Percentiles rank a stretch among this genome's conserved stretches.
Evolutionary conservation across 768 basidiomycete genomes (phyloP).

Genomic region (Naganishia vaughanmartiniae): DNA sequence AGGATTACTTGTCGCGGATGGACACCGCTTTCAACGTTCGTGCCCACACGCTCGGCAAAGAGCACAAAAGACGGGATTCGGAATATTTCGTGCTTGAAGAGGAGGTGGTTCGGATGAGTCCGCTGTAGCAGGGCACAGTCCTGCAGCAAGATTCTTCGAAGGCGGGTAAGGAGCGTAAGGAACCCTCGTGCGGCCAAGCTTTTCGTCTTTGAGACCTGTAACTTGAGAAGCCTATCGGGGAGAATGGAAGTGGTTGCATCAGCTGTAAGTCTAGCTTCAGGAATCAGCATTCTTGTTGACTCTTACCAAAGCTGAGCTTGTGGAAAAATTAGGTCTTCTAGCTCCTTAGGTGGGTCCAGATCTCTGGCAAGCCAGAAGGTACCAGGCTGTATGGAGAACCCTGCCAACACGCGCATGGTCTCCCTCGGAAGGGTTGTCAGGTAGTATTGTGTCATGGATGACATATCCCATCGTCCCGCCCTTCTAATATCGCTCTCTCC

Average conservation of each 20-base stretch:
- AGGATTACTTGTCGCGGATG: no score
- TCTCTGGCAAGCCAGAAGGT: constrained; percentile 1
- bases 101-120: background rate
- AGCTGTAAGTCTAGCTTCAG: background rate
- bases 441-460: constrained; percentile 4
- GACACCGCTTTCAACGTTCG: no score
- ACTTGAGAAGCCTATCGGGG: background rate
- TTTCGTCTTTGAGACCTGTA: background rate
- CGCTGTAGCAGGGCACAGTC: background rate
- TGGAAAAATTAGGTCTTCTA: no score
- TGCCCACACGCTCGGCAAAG: background rate
- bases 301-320: background rate
- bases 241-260: no score
- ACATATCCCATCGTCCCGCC: constrained; percentile 1
- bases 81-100: background rate
- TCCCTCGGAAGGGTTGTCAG: background rate
- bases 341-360: constrained; percentile 5
- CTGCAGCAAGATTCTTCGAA: background rate
- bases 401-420: constrained; percentile 8
- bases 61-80: background rate
- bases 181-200: background rate
- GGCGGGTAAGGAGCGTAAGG: background rate
- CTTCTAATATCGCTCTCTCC: background rate
- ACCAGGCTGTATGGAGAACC: background rate
- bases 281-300: background rate